Conservation (phyloP, 805 yeast species). For the Metschnikowia anglica region DNA sequence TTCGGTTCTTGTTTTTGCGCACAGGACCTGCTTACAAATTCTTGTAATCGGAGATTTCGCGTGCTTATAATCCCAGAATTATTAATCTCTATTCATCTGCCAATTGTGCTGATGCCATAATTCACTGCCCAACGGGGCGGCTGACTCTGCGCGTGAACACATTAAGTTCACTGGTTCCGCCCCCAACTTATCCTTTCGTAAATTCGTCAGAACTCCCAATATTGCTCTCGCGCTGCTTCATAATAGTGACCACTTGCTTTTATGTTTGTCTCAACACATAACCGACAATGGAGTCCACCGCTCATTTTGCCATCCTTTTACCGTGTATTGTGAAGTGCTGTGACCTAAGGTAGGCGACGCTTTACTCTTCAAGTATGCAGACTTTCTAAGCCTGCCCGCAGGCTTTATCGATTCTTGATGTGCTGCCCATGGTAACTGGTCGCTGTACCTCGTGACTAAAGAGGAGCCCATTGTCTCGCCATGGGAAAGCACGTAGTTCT, state of each 20-base stretch:
- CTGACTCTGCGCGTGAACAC: too few relatives aligned
- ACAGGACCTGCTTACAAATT: too few relatives aligned
- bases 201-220: not conserved
- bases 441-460: constrained; percentile 24
- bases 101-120: too few relatives aligned
- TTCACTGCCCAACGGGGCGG: too few relatives aligned
- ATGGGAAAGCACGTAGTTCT: constrained; percentile 27
- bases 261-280: not conserved
- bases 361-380: constrained; percentile 12
- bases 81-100: too few relatives aligned
- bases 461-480: constrained; percentile 14
- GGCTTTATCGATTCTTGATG: constrained; percentile 28
- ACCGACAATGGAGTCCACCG: constrained; percentile 14
- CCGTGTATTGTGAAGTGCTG: constrained; percentile 21
- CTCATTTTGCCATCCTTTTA: constrained; percentile 21
- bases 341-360: constrained; percentile 16
- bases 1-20: too few relatives aligned
- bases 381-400: constrained; percentile 30
- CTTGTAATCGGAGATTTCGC: too few relatives aligned
- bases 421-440: constrained; percentile 28
- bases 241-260: not conserved
- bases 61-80: too few relatives aligned
- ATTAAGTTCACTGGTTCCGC: not conserved
- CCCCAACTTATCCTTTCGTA: not conserved
- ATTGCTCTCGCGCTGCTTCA: not conserved